phyloP scores from a whole-genome alignment of 2,329 filamentous ascomycete genomes.

The Sporothrix variecibatus region DNA sequence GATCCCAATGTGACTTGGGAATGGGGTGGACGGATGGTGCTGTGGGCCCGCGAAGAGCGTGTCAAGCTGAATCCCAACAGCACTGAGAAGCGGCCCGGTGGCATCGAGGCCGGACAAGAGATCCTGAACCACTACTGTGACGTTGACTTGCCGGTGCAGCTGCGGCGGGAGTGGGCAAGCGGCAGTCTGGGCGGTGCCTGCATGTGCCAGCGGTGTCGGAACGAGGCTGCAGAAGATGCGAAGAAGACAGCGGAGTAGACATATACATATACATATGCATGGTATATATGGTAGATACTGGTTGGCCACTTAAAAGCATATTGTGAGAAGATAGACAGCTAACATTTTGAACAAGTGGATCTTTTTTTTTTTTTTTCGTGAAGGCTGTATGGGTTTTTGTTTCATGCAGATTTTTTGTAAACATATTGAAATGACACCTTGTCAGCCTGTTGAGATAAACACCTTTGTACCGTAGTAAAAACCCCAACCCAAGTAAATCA shows the following conservation, averaged over 20 bases:
- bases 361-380: background rate
- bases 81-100: slow-evolving; percentile 44
- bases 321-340: background rate
- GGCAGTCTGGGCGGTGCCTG: slow-evolving; percentile 89
- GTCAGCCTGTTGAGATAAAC: background rate
- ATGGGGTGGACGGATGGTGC: slow-evolving; percentile 77
- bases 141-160: slow-evolving; percentile 71
- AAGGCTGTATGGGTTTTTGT: background rate
- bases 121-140: slow-evolving; percentile 95
- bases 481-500: background rate
- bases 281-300: background rate
- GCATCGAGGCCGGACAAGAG: slow-evolving; percentile 78
- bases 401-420: background rate
- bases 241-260: background rate
- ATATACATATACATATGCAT: background rate
- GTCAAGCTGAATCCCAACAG: slow-evolving; percentile 44
- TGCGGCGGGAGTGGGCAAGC: slow-evolving; percentile 83
- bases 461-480: background rate
- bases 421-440: background rate
- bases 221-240: slow-evolving; percentile 57
- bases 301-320: background rate
- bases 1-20: slow-evolving; percentile 95
- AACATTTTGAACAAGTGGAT: background rate
- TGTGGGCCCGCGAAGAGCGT: slow-evolving; percentile 62
- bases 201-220: slow-evolving; percentile 78